Evolutionary conservation across 768 basidiomycete species (phyloP), one percentile per base, ranked within the genome.

Genomic region (Omphalotus guepiniiformis): DNA sequence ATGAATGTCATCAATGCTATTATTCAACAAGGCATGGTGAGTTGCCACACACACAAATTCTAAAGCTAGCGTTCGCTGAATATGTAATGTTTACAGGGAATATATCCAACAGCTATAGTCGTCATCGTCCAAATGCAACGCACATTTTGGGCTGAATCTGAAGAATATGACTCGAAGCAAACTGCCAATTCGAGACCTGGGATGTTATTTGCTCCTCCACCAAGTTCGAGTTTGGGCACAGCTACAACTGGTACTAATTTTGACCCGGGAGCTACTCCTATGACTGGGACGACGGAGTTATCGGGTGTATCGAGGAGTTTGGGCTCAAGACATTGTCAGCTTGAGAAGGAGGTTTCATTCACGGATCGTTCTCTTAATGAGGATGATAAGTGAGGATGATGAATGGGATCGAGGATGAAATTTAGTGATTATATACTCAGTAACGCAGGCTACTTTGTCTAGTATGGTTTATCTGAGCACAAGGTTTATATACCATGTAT

Each of bases 41-140:
- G 56, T 53, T 4, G 12, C n/a, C 22, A 18, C 32, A 40, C 22
- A 40, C n/a, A n/a, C n/a, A n/a, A 37, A 37, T 37, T n/a, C 15
- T 37, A 15, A 6, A 16, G n/a, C 35, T 37, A 37, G n/a, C 35
- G 35, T 15, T 9, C 30, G n/a, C 9, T 32, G 30, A 40, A 35
- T n/a, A 15, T 18, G 27, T 25, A 18, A 29, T n/a, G n/a, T 15
- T 32, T 28, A 9, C 37, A 61, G 62, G 61, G 61, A 39, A 63
- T 63, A 52, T 63, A 63, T 47, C 63, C 58, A 25, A 64, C 61
- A 7, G 50, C 51, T 7, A 62, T 64, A 18, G 53, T 63, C 23
- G 56, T 64, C n/a, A 58, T 64, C 13, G 63, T 64, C 16, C 56
- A 60, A 42, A 53, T 62, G 48, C 60, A 61, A 19, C 61, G 57